phyloP scores from a whole-genome alignment of 2,329 filamentous ascomycete genomes.

The Pseudogymnoascus sp. region DNA sequence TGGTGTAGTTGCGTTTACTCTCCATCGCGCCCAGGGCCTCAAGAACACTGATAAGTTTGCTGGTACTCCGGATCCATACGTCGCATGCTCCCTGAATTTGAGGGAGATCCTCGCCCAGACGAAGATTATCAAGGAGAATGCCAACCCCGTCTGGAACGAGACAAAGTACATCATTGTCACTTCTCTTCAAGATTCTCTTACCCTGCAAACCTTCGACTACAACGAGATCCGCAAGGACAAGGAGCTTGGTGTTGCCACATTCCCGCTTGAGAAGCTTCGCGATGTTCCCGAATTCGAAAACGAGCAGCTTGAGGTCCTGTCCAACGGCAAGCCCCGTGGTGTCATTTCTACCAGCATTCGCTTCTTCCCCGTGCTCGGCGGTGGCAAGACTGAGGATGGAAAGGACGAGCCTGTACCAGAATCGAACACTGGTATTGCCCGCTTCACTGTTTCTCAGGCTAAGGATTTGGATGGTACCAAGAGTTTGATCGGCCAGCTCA shows the following conservation, averaged over 20 bases:
- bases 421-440: conserved; percentile 85
- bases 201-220: conserved; percentile 80
- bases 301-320: conserved; percentile 72
- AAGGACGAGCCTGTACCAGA: conserved; percentile 75
- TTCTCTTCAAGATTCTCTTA: conserved; percentile 79
- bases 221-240: conserved; percentile 97
- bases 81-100: conserved; percentile 74
- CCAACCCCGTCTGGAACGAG: conserved; percentile 90
- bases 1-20: conserved; percentile 82
- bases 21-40: conserved; percentile 84
- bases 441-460: conserved; percentile 89
- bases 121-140: conserved; percentile 76
- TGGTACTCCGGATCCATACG: conserved; percentile 86
- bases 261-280: conserved; percentile 75
- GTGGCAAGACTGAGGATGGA: conserved; percentile 64
- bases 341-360: conserved; percentile 72
- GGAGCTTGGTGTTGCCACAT: conserved; percentile 80
- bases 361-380: conserved; percentile 88
- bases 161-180: conserved; percentile 93
- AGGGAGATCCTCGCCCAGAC: conserved; percentile 77
- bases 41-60: conserved; percentile 95
- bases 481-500: conserved; percentile 84
- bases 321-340: conserved; percentile 77
- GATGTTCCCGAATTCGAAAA: conserved; percentile 73
- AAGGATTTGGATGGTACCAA: conserved; percentile 92